These are phyloP conservation scores for Kurtzmaniella natalensis DNA, from an alignment of 1,139 yeast species.

Conservation along the genomic window DNA sequence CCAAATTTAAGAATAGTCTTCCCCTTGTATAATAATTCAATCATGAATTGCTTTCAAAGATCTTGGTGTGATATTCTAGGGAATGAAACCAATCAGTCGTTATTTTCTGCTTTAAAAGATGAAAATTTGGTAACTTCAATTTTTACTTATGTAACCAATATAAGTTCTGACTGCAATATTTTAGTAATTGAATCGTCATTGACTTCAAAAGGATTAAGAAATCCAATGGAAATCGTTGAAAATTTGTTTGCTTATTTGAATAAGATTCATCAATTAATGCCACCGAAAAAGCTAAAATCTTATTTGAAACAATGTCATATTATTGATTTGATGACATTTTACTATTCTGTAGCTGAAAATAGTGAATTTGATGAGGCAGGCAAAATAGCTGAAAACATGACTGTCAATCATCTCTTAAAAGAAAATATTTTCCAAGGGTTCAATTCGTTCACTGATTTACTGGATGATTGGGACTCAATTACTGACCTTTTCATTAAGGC, in stretches of 20 bases:
- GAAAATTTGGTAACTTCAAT: conserved; percentile 27
- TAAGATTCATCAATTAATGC: not conserved
- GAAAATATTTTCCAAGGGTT: conserved; percentile 1
- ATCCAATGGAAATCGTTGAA: conserved; percentile 22
- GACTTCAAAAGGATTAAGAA: conserved; percentile 38
- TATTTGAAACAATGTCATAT: conserved; percentile 41
- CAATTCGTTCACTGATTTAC: not conserved
- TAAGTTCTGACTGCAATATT: conserved; percentile 27
- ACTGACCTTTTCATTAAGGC: conserved; percentile 5
- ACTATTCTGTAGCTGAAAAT: conserved; percentile 27
- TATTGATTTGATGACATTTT: conserved; percentile 40
- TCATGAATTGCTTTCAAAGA: conserved; percentile 20
- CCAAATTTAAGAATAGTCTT: conserved; percentile 30
- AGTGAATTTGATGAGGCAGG: conserved; percentile 46
- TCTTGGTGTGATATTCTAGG: conserved; percentile 60
- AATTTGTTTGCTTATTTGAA: conserved; percentile 19
- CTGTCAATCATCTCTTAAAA: conserved; percentile 13
- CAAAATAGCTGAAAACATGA: conserved; percentile 33
- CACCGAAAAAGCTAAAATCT: conserved; percentile 9
- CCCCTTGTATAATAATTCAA: conserved; percentile 23
- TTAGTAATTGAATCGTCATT: conserved; percentile 44
- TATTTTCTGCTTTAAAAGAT: conserved; percentile 25
- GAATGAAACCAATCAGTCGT: conserved; percentile 50
- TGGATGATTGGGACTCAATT: not conserved
- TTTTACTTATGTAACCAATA: conserved; percentile 33